Evolutionary conservation across 306 rosid species (phyloP).

Genomic region (Urtica urens): DNA sequence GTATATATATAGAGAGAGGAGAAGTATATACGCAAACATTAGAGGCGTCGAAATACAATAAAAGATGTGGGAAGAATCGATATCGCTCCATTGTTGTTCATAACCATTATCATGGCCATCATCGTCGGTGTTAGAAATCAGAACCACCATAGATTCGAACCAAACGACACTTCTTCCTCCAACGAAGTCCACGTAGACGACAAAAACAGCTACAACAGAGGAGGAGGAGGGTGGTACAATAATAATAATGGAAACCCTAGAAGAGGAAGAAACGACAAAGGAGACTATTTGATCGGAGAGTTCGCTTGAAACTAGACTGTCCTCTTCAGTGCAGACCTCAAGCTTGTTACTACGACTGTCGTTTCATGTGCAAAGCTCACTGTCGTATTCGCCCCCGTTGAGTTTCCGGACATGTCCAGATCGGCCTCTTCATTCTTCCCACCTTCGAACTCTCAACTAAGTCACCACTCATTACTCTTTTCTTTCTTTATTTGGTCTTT

Average conservation of each 20-base stretch:
- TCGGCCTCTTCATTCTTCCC: too few species aligned
- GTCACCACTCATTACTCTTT: too few species aligned
- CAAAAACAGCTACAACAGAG: slow-evolving; percentile 13
- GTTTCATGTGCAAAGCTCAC: slow-evolving; percentile 70
- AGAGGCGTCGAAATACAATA: slow-evolving; percentile 1
- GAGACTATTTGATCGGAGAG: slow-evolving; percentile 24
- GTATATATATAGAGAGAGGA: too few species aligned
- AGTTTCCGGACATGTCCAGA: too few species aligned
- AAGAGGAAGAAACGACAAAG: slow-evolving; percentile 14
- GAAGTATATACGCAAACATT: too few species aligned
- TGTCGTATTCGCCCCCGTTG: slow-evolving; percentile 35
- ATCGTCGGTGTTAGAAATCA: too few species aligned
- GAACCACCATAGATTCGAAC: slow-evolving; percentile 15
- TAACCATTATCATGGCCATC: too few species aligned
- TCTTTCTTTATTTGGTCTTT: too few species aligned
- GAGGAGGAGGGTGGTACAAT: too few species aligned
- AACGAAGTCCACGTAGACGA: slow-evolving; percentile 14
- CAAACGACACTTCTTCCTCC: slow-evolving; percentile 7
- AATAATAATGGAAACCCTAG: slow-evolving; percentile 16
- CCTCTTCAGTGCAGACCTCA: slow-evolving; percentile 88
- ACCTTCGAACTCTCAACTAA: too few species aligned
- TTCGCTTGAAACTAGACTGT: slow-evolving; percentile 78
- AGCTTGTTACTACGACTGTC: slow-evolving; percentile 85
- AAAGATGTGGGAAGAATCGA: neutral
- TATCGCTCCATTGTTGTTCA: too few species aligned